Percentiles rank a stretch among this genome's conserved stretches.
phyloP scores from a whole-genome alignment of 495 filamentous ascomycete species.

The Evernia prunastri region DNA sequence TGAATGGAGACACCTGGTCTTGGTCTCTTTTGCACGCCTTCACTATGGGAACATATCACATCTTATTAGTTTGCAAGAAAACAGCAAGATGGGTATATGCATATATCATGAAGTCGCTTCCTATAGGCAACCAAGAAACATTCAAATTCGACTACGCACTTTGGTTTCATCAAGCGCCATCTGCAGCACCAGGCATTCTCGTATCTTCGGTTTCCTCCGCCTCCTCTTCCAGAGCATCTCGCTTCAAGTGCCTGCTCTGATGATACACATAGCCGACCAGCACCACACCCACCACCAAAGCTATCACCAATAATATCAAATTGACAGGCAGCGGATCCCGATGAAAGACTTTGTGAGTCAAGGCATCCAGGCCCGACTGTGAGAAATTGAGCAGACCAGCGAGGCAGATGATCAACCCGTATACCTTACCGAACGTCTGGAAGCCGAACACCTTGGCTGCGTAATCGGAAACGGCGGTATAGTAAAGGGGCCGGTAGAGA shows the following conservation, averaged over 20 bases:
- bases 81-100: constrained; percentile 3
- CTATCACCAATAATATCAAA: constrained; percentile 53
- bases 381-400: constrained; percentile 82
- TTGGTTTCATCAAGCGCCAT: constrained; percentile 3
- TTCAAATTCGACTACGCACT: not conserved
- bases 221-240: constrained; percentile 33
- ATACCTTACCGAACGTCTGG: constrained; percentile 89
- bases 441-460: constrained; percentile 94
- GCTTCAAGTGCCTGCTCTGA: constrained; percentile 28
- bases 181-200: constrained; percentile 30
- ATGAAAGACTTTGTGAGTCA: constrained; percentile 66
- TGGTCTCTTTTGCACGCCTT: constrained; percentile 2
- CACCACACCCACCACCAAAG: constrained; percentile 50
- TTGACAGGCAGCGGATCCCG: constrained; percentile 78
- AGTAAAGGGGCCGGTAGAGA: constrained; percentile 49
- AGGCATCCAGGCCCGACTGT: constrained; percentile 73
- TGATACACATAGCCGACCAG: constrained; percentile 56
- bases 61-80: not conserved
- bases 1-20: not conserved
- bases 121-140: not conserved
- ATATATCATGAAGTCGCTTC: not conserved
- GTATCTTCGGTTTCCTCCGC: constrained; percentile 32
- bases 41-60: not conserved
- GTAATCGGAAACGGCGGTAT: constrained; percentile 64
- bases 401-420: constrained; percentile 87